These are phyloP conservation scores for Blastobotrys aristatus DNA, from an alignment of 1,139 yeast species.

Conservation along the genomic window DNA sequence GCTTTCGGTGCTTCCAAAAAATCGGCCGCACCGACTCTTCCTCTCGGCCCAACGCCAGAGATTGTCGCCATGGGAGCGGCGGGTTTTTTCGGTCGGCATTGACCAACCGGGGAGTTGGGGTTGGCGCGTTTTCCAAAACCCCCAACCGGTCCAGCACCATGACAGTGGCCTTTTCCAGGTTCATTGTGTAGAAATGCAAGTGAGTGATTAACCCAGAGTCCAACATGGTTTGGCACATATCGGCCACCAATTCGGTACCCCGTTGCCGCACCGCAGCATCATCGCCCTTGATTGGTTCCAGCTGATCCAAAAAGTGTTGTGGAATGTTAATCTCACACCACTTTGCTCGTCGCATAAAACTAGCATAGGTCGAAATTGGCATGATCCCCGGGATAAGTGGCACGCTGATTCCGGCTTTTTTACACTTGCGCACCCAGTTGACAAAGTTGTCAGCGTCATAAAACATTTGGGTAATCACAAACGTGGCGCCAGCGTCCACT, in stretches of 20 bases:
- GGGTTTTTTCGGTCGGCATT: slow-evolving; percentile 20
- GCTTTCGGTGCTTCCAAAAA: slow-evolving; percentile 93
- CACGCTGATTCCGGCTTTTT: slow-evolving; percentile 68
- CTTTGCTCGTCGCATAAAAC: slow-evolving; percentile 85
- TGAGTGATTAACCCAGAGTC: slow-evolving; percentile 73
- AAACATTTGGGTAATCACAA: slow-evolving; percentile 88
- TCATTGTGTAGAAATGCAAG: slow-evolving; percentile 94
- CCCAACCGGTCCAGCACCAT: slow-evolving; percentile 78
- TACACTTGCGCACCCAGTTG: slow-evolving; percentile 68
- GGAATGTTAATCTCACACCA: slow-evolving; percentile 91
- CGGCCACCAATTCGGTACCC: slow-evolving; percentile 78
- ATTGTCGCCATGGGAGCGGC: slow-evolving; percentile 81
- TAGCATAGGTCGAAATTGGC: slow-evolving; percentile 94
- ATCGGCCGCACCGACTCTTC: slow-evolving; percentile 89
- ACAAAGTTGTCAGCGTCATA: slow-evolving; percentile 86
- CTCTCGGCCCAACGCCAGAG: slow-evolving; percentile 73
- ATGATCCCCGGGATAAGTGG: slow-evolving; percentile 97
- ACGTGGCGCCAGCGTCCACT: slow-evolving; percentile 89
- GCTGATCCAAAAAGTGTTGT: slow-evolving; percentile 56
- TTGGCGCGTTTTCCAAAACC: slow-evolving; percentile 39
- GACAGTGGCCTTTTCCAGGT: slow-evolving; percentile 81
- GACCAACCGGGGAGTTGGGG: slow-evolving; percentile 16
- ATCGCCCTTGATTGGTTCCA: slow-evolving; percentile 85
- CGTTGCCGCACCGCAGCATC: slow-evolving; percentile 81
- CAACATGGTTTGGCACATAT: slow-evolving; percentile 72